These are phyloP conservation scores for Thamnidium elegans DNA, from an alignment of 192 early-diverging fungal genomes.

Conservation along the genomic window DNA sequence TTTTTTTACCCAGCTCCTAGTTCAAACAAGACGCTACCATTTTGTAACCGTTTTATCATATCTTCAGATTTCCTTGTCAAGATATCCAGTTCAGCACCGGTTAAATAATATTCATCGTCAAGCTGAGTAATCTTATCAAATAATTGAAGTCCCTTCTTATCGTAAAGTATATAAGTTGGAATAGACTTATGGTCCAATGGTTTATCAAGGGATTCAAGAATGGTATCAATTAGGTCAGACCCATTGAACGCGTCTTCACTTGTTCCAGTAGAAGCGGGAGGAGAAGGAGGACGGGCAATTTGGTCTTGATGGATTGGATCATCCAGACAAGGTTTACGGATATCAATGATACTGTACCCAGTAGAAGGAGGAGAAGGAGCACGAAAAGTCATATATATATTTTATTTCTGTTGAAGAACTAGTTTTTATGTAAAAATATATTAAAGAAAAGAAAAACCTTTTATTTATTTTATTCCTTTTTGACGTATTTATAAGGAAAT, in stretches of 20 bases:
- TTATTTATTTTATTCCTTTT: no score
- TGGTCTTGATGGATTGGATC: background rate
- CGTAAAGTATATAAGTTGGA: slow-evolving; percentile 85
- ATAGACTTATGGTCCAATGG: slow-evolving; percentile 49
- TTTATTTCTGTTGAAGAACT: background rate
- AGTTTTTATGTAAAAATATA: no score
- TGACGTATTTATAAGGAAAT: no score
- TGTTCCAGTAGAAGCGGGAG: slow-evolving; percentile 10
- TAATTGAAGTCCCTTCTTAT: slow-evolving; percentile 76
- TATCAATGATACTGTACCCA: slow-evolving; percentile 7
- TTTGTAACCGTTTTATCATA: slow-evolving; percentile 60
- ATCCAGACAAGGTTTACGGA: background rate
- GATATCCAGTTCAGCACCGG: slow-evolving; percentile 83
- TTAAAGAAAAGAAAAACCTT: no score
- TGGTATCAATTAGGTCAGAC: slow-evolving; percentile 22
- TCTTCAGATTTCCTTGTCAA: slow-evolving; percentile 57
- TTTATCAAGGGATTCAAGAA: slow-evolving; percentile 22
- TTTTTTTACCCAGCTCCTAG: slow-evolving; percentile 78
- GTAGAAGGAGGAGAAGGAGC: slow-evolving; percentile 9
- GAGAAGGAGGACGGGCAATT: slow-evolving; percentile 15
- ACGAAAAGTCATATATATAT: background rate
- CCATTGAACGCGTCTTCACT: slow-evolving; percentile 28
- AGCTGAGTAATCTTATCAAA: slow-evolving; percentile 91
- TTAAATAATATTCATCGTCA: slow-evolving; percentile 82
- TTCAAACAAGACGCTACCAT: slow-evolving; percentile 77